Conservation (phyloP, 1,139 yeast genomes). For the Kurtzmaniella quercitrusa region DNA sequence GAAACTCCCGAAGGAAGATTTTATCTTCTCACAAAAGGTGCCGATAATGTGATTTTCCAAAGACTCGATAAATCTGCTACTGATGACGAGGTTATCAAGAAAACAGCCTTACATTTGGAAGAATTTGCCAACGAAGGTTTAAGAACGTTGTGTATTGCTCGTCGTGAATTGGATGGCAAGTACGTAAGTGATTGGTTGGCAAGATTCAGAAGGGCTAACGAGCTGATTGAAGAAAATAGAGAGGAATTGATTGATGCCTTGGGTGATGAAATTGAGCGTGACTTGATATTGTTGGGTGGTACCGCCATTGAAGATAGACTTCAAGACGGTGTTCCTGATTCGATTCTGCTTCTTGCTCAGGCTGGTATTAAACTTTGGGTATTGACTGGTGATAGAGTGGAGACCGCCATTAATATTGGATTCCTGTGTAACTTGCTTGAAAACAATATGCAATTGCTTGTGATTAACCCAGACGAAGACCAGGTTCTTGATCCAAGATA, state of each 20-base stretch:
- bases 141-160: conserved; percentile 90
- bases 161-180: conserved; percentile 60
- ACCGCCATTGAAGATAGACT: conserved; percentile 50
- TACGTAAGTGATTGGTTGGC: conserved; percentile 66
- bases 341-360: conserved; percentile 38
- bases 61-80: conserved; percentile 48
- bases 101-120: conserved; percentile 76
- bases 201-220: conserved; percentile 66
- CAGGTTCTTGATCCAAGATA: conserved; percentile 12
- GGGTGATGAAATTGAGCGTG: conserved; percentile 45
- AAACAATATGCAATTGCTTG: conserved; percentile 43
- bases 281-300: conserved; percentile 43
- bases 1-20: conserved; percentile 46
- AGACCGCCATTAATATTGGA: conserved; percentile 50
- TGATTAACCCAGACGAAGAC: conserved; percentile 35
- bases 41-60: conserved; percentile 84
- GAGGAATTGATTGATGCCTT: conserved; percentile 44
- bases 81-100: conserved; percentile 33
- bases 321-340: conserved; percentile 50
- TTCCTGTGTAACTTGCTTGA: conserved; percentile 49
- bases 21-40: conserved; percentile 82
- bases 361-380: conserved; percentile 54
- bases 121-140: conserved; percentile 96
- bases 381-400: conserved; percentile 49
- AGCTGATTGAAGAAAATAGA: conserved; percentile 63